Conservation (phyloP, 306 rosid genomes). For the Ormosia emarginata region DNA sequence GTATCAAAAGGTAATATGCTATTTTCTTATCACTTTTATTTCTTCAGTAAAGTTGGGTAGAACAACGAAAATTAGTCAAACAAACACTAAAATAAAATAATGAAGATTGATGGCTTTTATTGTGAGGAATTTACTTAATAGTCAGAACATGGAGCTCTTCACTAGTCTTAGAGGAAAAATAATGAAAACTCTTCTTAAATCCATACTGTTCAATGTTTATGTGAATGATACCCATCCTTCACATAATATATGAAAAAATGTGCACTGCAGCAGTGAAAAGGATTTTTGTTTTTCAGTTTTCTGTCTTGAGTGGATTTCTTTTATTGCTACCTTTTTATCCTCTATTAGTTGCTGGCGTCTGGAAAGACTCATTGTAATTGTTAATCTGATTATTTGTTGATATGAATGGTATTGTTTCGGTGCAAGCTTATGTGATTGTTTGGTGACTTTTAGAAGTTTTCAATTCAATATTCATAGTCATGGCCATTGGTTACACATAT, state of each 20-base stretch:
- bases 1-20: constrained; percentile 51
- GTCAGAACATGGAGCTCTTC: background rate
- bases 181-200: background rate
- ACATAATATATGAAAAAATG: background rate
- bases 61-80: background rate
- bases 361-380: background rate
- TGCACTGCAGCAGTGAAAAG: background rate
- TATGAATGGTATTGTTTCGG: constrained; percentile 10
- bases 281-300: constrained; percentile 3
- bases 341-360: background rate
- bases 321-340: background rate
- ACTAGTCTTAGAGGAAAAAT: background rate
- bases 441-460: background rate
- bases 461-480: background rate
- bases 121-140: background rate
- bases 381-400: background rate
- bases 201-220: background rate
- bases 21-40: background rate
- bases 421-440: background rate
- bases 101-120: background rate
- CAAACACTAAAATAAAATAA: background rate
- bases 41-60: background rate
- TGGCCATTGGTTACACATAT: background rate
- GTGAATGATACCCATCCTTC: background rate
- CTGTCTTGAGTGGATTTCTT: background rate